Evolutionary conservation across 495 filamentous ascomycete species (phyloP).

Genomic region (Penicillium dipodomyicola): DNA sequence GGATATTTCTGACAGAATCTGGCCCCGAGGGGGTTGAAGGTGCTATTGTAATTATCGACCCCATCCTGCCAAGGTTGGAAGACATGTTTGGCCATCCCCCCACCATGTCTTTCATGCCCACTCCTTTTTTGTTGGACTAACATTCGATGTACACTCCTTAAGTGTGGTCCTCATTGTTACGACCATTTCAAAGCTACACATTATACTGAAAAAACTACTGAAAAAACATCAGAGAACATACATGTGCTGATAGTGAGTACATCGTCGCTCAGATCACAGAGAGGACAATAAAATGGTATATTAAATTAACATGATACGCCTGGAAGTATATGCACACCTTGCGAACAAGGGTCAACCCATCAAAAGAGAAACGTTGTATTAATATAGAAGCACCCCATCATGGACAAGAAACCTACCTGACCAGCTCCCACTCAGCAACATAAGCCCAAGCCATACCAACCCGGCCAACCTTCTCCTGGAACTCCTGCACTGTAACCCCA

Average conservation of each 20-base stretch:
- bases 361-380: neutral
- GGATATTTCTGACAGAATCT: neutral
- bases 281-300: neutral
- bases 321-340: neutral
- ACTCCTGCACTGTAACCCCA: conserved; percentile 68
- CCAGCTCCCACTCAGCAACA: conserved; percentile 70
- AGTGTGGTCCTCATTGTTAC: no score
- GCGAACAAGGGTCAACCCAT: neutral
- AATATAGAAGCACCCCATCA: neutral
- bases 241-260: neutral
- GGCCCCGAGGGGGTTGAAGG: neutral
- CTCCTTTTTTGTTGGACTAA: no score
- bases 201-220: neutral
- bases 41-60: neutral
- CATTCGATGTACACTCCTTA: no score
- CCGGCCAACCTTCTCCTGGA: conserved; percentile 54
- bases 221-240: neutral
- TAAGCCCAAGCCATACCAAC: conserved; percentile 59
- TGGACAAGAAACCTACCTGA: conserved; percentile 24
- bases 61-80: no score
- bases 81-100: no score
- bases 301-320: neutral
- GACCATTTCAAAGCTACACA: neutral
- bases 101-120: neutral
- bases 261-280: neutral